phyloP scores from a whole-genome alignment of 345 rosid species.

The Eucalyptus polyanthemos region DNA sequence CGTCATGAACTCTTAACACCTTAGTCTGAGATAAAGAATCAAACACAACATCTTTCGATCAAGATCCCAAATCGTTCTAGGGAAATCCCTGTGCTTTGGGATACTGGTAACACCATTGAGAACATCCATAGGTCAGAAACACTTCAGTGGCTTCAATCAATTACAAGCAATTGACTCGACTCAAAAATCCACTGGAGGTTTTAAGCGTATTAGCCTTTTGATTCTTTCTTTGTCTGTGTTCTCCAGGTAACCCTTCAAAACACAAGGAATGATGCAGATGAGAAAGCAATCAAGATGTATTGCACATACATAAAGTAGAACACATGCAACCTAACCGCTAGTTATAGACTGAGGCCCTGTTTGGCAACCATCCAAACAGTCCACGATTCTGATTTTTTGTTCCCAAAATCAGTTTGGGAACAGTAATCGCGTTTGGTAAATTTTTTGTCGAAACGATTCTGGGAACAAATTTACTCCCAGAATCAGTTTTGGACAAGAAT shows the following conservation, averaged over 20 bases:
- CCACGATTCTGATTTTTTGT: no score
- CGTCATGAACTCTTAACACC: not conserved
- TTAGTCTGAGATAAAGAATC: not conserved
- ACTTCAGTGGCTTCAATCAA: not conserved
- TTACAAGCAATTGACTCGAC: not conserved
- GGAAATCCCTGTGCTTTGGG: not conserved
- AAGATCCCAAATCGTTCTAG: not conserved
- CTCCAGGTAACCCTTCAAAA: slow-evolving; percentile 65
- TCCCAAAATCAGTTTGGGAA: no score
- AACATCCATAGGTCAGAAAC: not conserved
- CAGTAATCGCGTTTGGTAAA: no score
- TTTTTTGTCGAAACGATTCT: no score
- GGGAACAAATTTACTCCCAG: no score
- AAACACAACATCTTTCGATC: not conserved
- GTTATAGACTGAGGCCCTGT: not conserved
- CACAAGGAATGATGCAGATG: not conserved
- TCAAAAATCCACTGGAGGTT: slow-evolving; percentile 84
- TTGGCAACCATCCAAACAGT: no score
- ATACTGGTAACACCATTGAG: not conserved
- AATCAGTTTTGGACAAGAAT: no score
- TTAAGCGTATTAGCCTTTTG: slow-evolving; percentile 65
- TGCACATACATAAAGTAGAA: not conserved
- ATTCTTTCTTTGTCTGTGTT: slow-evolving; percentile 82
- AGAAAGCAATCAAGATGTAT: not conserved
- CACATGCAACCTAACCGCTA: slow-evolving; percentile 11